phyloP scores from a whole-genome alignment of 2,329 filamentous ascomycete species.

The Trichoderma atrobrunneum region DNA sequence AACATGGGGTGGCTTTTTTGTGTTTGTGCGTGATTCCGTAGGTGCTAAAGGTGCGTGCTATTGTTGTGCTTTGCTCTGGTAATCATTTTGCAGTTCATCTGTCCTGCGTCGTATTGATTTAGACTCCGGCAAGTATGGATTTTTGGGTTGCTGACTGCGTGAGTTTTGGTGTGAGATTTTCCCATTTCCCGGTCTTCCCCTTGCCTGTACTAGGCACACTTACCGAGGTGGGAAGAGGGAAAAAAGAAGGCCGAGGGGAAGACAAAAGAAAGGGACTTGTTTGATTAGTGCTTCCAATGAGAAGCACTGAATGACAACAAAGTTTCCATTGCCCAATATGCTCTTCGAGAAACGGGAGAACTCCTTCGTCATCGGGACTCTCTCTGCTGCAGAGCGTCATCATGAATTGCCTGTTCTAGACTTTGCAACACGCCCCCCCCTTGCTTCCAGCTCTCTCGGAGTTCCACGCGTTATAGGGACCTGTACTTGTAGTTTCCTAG shows the following conservation, averaged over 20 bases:
- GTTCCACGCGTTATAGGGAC: background rate
- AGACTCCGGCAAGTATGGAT: background rate
- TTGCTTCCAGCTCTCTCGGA: background rate
- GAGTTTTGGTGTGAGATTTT: background rate
- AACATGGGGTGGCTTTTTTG: background rate
- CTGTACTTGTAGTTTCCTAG: slow-evolving; percentile 5
- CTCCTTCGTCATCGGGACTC: background rate
- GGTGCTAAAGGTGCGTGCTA: background rate
- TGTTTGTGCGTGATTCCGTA: background rate
- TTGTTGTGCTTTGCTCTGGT: background rate
- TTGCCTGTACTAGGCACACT: background rate
- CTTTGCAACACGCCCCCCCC: background rate
- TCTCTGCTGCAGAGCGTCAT: background rate
- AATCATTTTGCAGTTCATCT: background rate
- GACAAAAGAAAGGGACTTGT: background rate
- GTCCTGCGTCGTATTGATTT: background rate
- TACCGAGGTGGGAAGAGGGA: background rate
- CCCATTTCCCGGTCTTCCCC: background rate
- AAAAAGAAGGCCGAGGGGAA: background rate
- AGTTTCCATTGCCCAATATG: background rate
- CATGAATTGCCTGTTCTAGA: background rate
- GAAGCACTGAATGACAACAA: background rate
- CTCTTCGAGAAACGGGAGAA: background rate
- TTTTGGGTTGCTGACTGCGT: background rate
- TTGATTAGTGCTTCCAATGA: background rate